Evolutionary conservation across 2,329 filamentous ascomycete species (phyloP), one percentile per base, ranked within the genome.

Genomic region (Claviceps sp.): DNA sequence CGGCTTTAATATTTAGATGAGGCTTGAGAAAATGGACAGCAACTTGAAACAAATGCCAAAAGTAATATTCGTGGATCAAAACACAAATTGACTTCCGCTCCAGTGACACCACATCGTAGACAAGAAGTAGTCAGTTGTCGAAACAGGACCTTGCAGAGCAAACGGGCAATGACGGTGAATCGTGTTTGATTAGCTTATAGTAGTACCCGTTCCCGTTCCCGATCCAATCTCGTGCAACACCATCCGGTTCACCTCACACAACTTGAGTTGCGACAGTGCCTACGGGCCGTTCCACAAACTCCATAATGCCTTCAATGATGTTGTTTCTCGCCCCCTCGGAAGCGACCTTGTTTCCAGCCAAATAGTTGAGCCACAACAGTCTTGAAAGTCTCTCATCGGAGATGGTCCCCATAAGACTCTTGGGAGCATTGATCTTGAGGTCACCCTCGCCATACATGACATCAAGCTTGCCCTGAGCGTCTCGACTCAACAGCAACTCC

Each of bases 231-330:
- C 17, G 38, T 19, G 26, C 52, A 42, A 17, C 17, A 5, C 17
- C 7, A 17, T 24, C 7, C 16, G 14, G 16, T 17, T 8, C 5
- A 16, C 22, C 50, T 57, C 60, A 74, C 50, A 82, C 59, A 47
- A 95, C 86, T 71, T 88, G 87, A 39, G 87, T 79, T 48, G 88
- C 87, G 1, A 95, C 84, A 0, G 88, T 95, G 1, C 90, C 91
- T 16, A 95, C 80, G 0, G 93, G 93, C 57, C 91, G 73, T 68
- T 89, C 87, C 1, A 93, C 89, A 68, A 96, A 86, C 58, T 84
- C 84, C 75, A 97, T 84, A 55, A 95, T 78, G 0, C 93, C 93
- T 47, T 94, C 82, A 3, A 95, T 85, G 49, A 98, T 85, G 59
- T 79, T 94, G 68, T 81, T 75, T 58, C 91, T 78, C 16, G 89